Conservation (phyloP, 1,284 basidiomycete genomes). For the Amylostereum areolatum region DNA sequence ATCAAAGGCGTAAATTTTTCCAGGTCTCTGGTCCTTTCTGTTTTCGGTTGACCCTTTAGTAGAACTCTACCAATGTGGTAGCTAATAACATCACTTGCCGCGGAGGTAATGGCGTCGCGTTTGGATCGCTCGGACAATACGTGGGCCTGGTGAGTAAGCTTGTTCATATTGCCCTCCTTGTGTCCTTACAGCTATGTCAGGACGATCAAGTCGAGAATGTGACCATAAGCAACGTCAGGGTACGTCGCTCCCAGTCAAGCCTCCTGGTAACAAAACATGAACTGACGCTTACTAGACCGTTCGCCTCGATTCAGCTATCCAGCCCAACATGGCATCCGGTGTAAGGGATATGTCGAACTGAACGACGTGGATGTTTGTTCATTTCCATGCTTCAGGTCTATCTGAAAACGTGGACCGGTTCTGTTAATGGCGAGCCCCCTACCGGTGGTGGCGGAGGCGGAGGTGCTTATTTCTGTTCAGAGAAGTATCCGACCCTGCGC, state of each 20-base stretch:
- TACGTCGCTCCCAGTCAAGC: slow-evolving; percentile 16
- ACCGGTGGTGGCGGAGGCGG: slow-evolving; percentile 58
- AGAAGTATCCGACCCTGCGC: not conserved
- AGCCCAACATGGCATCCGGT: slow-evolving; percentile 50
- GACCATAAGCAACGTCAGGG: slow-evolving; percentile 42
- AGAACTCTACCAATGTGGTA: slow-evolving; percentile 54
- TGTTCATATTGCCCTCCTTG: no score
- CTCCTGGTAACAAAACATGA: not conserved
- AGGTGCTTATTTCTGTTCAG: slow-evolving; percentile 24
- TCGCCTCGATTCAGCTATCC: slow-evolving; percentile 38
- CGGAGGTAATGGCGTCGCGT: slow-evolving; percentile 61
- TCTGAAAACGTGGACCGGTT: slow-evolving; percentile 60
- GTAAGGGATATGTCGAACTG: no score
- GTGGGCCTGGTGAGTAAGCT: slow-evolving; percentile 42
- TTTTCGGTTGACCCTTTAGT: no score
- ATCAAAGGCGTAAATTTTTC: slow-evolving; percentile 53
- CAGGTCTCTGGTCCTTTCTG: no score
- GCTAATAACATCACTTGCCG: slow-evolving; percentile 47
- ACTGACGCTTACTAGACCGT: slow-evolving; percentile 28
- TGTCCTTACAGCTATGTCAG: no score
- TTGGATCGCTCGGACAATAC: slow-evolving; percentile 62
- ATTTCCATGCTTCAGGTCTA: no score
- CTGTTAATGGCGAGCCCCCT: slow-evolving; percentile 49
- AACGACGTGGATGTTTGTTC: no score
- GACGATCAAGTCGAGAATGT: slow-evolving; percentile 58